A percentile compares a stretch with the other conserved stretches of the same genome.
Evolutionary conservation across 345 rosid species (phyloP).

Genomic region (Gossypium turneri): DNA sequence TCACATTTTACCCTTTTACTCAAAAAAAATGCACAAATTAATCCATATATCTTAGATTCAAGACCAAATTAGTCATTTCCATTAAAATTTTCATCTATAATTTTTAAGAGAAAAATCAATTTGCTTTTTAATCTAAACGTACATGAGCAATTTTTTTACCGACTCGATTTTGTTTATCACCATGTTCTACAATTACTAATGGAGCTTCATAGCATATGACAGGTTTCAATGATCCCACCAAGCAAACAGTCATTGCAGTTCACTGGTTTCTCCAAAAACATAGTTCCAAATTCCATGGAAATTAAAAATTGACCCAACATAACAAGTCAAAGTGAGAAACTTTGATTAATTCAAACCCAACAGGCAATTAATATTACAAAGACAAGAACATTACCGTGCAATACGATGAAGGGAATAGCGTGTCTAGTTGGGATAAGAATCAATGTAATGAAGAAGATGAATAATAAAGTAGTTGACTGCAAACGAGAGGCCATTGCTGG

Average conservation of each 20-base stretch:
- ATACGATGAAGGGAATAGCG: slow-evolving; percentile 68
- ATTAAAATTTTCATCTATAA: too few species aligned
- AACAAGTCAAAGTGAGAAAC: background rate
- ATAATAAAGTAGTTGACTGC: background rate
- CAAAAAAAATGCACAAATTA: too few species aligned
- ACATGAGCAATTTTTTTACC: too few species aligned
- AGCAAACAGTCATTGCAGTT: background rate
- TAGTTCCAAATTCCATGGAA: background rate
- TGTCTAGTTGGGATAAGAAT: slow-evolving; percentile 27
- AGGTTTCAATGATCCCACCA: background rate
- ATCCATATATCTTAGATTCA: too few species aligned
- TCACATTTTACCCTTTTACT: too few species aligned
- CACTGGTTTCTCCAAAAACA: background rate
- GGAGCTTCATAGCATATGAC: background rate
- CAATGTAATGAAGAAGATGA: background rate
- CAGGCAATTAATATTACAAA: background rate
- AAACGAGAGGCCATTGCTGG: background rate
- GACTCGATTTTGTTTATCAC: background rate
- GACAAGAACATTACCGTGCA: slow-evolving; percentile 47
- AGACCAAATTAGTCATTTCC: too few species aligned
- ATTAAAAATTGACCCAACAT: background rate
- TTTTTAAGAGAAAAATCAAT: too few species aligned
- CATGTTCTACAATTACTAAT: background rate
- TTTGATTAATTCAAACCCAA: background rate
- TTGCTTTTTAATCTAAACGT: too few species aligned